Conservation (phyloP, 495 filamentous ascomycete genomes). For the Penicillium bialowiezense region DNA sequence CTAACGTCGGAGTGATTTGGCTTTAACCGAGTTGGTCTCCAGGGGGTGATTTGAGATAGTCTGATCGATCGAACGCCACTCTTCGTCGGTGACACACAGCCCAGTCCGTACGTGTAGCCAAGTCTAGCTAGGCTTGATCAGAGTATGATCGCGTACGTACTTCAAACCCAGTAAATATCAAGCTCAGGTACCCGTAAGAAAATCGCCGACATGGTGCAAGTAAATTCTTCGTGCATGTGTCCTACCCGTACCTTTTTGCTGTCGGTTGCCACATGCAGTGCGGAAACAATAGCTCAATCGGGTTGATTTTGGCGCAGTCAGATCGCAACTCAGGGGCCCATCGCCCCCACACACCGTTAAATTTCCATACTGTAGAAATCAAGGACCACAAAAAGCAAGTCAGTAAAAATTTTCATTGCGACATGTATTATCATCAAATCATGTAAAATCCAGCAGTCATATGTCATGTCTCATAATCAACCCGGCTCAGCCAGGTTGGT, state of each 20-base stretch:
- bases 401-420: not conserved
- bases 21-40: not conserved
- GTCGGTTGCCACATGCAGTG: not conserved
- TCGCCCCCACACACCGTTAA: not conserved
- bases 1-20: not conserved
- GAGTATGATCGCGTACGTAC: too few species aligned
- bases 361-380: not conserved
- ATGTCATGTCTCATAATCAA: conserved; percentile 6
- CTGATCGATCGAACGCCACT: conserved; percentile 9
- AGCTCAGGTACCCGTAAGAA: not conserved
- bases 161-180: not conserved
- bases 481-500: not conserved
- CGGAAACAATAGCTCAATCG: not conserved
- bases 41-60: not conserved
- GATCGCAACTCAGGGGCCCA: not conserved
- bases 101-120: not conserved
- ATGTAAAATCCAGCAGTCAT: not conserved
- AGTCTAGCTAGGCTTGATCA: not conserved
- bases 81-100: not conserved
- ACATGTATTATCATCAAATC: not conserved
- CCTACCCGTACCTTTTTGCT: too few species aligned
- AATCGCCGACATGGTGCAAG: not conserved
- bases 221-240: too few species aligned
- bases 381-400: not conserved
- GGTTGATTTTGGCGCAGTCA: not conserved